Evolutionary conservation across 768 basidiomycete genomes (phyloP), one percentile per base, ranked within the genome.

Genomic region (Tulasnella sp.): DNA sequence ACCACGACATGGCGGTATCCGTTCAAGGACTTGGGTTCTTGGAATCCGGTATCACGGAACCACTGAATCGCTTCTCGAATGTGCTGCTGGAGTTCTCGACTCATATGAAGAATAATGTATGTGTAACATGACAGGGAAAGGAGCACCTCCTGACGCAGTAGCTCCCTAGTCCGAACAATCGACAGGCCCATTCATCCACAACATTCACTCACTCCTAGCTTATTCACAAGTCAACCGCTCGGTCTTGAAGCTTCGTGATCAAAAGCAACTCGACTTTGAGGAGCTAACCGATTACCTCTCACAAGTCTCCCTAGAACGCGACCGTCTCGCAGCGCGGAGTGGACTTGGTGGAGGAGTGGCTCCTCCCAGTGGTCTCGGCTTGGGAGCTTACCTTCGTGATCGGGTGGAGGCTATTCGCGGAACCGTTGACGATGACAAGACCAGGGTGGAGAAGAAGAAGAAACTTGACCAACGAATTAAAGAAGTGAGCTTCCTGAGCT

Each of bases 251-350:
- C 88, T 98, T 40, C 91, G 98, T 69, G 98, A 99, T 83, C 98
- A 99, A 85, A 99, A 99, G 84, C 98, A 99, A 84, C 90, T 99
- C 77, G 98, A 99, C 83, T 97, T 98, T 80, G 98, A 99, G 85
- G 97, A 99, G 83, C 88, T 99, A 11, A 95, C 95, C 2, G 93
- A 95, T 74, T 99, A 99, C 84, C 88, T 99, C 16, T 93, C 93
- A 7, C 93, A 92, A n/a, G 91, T 98, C 69, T 95, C 94, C 0
- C 87, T 91, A 15, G 98, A 99, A 85, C 91, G 98, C 29, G 98
- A 99, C 82, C 87, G 98, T 69, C 86, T 99, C 13, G 91, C 96
- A 26, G 95, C 95, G 1, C 88, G 98, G 67, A 93, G 94, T 82
- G 91, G 89, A 4, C 42, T 55, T 78, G 95, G 93, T n/a, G 94